phyloP scores from a whole-genome alignment of 495 filamentous ascomycete species.

The Annulohypoxylon bovei region DNA sequence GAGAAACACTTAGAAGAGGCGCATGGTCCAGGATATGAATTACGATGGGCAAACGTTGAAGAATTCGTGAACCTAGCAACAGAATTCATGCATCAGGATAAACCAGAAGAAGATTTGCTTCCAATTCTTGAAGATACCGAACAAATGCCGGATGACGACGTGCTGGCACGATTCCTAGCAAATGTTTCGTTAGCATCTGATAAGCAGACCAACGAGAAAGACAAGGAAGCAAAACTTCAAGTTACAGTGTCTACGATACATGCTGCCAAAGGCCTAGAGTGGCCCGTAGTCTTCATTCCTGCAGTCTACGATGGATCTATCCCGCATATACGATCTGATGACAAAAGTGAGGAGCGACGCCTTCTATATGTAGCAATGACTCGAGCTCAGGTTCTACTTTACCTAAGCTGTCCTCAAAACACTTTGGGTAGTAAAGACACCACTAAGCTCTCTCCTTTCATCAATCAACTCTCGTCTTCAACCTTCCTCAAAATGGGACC shows the following conservation, averaged over 20 bases:
- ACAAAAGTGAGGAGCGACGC: constrained; percentile 87
- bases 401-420: constrained; percentile 80
- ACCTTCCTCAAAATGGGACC: constrained; percentile 55
- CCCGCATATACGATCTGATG: constrained; percentile 92
- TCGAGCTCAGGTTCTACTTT: constrained; percentile 88
- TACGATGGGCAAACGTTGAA: constrained; percentile 90
- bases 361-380: constrained; percentile 99
- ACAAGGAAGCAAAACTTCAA: constrained; percentile 66
- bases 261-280: constrained; percentile 95
- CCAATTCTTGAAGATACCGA: constrained; percentile 80
- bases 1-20: constrained; percentile 74
- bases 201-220: constrained; percentile 67
- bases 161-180: constrained; percentile 82
- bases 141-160: constrained; percentile 73
- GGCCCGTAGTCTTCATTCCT: constrained; percentile 96
- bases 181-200: constrained; percentile 90
- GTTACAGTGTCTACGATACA: constrained; percentile 97
- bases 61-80: constrained; percentile 83
- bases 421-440: constrained; percentile 46
- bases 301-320: constrained; percentile 92
- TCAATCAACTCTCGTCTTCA: constrained; percentile 46
- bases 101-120: constrained; percentile 71
- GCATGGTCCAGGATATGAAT: constrained; percentile 80
- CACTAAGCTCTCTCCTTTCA: constrained; percentile 54
- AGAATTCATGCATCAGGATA: constrained; percentile 67